Evolutionary conservation across 768 basidiomycete species (phyloP), one percentile per base, ranked within the genome.

Genomic region (Lentinula boryana): DNA sequence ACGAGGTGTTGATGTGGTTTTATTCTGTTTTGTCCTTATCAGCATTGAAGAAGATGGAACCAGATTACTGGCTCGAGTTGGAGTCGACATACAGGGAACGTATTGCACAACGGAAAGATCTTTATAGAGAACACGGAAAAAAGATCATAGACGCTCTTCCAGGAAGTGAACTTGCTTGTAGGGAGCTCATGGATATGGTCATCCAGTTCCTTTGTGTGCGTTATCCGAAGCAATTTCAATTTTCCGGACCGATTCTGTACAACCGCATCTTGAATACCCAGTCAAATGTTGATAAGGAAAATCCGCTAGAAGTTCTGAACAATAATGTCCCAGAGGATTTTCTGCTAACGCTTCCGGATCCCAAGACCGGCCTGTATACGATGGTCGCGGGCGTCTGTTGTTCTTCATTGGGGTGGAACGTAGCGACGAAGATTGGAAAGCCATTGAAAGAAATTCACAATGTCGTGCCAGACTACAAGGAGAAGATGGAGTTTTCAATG

Each of bases 41-140:
- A 80, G 83, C 81, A 33, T 64, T 84, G 27, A 76, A 75, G 68
- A 74, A 69, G 48, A 71, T 84, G 63, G 82, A 84, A 53, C 77
- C 79, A 4, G 80, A 84, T 63, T 82, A 76, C 69, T 83, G 81
- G 80, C 68, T 84, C n/a, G 83, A 84, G 60, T 73, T 84, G 15
- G 81, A 84, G 63, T 80, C 78, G 5, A 80, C 80, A 0, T 83
- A 84, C 65, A 68, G 69, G 0, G 70, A 74, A 50, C 74, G 79
- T 36, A 72, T 84, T 36, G 63, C 68, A 2, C 77, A 83, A 46
- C 72, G 82, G 38, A 75, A 73, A 61, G 62, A 68, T 31, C 70
- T 83, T 8, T 75, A 78, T 59, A 62, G 65, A 3, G 40, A 69
- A 23, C 74, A 78, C 60, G 78, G 78, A 5, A 74, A 74, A 48